Evolutionary conservation across 495 filamentous ascomycete genomes (phyloP).

Genomic region (Aspergillus incahuasiensis): DNA sequence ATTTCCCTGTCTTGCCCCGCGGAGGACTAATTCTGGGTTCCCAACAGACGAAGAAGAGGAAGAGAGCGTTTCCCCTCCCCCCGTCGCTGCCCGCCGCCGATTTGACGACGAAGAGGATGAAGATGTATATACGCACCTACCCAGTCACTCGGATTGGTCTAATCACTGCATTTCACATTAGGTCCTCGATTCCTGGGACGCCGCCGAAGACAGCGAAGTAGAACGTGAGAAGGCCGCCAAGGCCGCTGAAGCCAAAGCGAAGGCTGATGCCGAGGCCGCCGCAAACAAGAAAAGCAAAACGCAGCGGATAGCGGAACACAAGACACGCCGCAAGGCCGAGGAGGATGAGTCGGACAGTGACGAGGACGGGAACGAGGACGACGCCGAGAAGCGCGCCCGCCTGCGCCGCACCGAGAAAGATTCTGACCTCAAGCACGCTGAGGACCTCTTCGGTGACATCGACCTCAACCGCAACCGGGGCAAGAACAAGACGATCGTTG

Average conservation of each 20-base stretch:
- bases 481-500: slow-evolving; percentile 54
- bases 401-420: slow-evolving; percentile 77
- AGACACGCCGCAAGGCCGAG: slow-evolving; percentile 36
- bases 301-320: slow-evolving; percentile 80
- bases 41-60: slow-evolving; percentile 63
- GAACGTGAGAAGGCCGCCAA: slow-evolving; percentile 92
- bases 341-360: slow-evolving; percentile 47
- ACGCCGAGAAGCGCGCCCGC: slow-evolving; percentile 64
- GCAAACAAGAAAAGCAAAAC: slow-evolving; percentile 88
- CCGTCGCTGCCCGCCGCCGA: slow-evolving; percentile 53
- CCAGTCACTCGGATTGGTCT: not conserved
- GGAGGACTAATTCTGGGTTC: slow-evolving; percentile 3
- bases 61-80: slow-evolving; percentile 60
- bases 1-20: slow-evolving; percentile 4
- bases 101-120: slow-evolving; percentile 95
- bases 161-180: not conserved
- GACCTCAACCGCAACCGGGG: slow-evolving; percentile 67
- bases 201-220: slow-evolving; percentile 92
- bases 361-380: slow-evolving; percentile 65
- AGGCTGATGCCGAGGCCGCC: slow-evolving; percentile 84
- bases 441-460: slow-evolving; percentile 81
- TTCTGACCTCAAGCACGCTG: slow-evolving; percentile 82
- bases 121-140: slow-evolving; percentile 56
- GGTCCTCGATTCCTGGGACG: slow-evolving; percentile 97
- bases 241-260: slow-evolving; percentile 79